Evolutionary conservation across 148 eudicot genomes (phyloP).

Genomic region (Rhododendron griersonianum): DNA sequence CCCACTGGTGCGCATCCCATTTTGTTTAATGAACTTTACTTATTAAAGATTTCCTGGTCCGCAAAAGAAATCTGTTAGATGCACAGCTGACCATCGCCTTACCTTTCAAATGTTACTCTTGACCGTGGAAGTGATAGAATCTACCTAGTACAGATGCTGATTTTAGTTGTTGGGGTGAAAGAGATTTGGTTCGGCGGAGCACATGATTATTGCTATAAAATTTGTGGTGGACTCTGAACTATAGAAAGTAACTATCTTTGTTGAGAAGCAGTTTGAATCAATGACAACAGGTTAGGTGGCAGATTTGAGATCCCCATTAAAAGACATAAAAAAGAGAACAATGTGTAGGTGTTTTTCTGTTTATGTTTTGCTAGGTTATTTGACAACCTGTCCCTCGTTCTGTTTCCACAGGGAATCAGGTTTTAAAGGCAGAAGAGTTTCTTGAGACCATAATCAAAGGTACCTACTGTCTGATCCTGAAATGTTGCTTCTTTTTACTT

Average conservation of each 20-base stretch:
- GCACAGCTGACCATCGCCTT: neutral
- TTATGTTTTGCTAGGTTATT: neutral
- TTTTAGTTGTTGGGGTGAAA: neutral
- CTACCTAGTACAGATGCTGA: neutral
- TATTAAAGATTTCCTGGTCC: neutral
- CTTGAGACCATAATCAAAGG: slow-evolving; percentile 91
- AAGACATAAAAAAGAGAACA: neutral
- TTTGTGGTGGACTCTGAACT: neutral
- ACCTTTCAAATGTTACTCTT: neutral
- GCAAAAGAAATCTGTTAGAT: neutral
- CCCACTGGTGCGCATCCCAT: neutral
- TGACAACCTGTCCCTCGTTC: slow-evolving; percentile 9
- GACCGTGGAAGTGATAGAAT: neutral
- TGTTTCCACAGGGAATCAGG: slow-evolving; percentile 53
- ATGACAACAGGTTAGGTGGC: neutral
- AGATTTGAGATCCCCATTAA: neutral
- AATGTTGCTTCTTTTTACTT: neutral
- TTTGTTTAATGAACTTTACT: neutral
- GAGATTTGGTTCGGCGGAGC: neutral
- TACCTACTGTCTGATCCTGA: slow-evolving; percentile 15
- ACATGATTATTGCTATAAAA: neutral
- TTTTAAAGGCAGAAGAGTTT: slow-evolving; percentile 65
- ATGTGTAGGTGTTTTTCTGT: neutral
- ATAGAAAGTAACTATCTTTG: neutral
- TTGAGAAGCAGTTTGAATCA: neutral